Percentiles rank a stretch among this genome's conserved stretches.
These are phyloP conservation scores for Rhizophagus prolifer DNA, from an alignment of 192 early-diverging fungal species.

Conservation along the genomic window DNA sequence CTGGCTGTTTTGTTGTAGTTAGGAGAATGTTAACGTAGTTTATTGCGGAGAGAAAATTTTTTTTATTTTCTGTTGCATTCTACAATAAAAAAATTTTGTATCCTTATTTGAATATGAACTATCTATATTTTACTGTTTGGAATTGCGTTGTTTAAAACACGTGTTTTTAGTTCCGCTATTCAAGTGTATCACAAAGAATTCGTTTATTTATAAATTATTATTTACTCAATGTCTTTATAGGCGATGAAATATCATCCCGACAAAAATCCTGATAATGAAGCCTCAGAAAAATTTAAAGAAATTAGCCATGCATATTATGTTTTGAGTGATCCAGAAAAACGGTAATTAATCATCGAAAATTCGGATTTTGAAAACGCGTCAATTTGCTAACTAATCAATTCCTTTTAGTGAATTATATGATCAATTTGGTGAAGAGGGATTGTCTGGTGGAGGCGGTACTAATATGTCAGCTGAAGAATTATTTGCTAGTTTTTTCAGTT, in stretches of 20 bases:
- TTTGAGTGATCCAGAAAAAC: conserved; percentile 74
- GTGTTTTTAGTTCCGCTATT: not conserved
- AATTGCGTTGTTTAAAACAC: not conserved
- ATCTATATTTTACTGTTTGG: not conserved
- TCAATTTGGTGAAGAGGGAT: conserved; percentile 86
- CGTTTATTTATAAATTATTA: not conserved
- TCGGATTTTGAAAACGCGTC: not conserved
- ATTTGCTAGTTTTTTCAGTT: conserved; percentile 84
- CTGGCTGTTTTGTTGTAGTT: not conserved
- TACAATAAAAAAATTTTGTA: no score
- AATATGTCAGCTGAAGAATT: conserved; percentile 81
- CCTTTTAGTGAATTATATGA: conserved; percentile 77
- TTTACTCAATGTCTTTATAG: conserved; percentile 23
- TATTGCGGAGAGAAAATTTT: no score
- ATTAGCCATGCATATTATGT: conserved; percentile 89
- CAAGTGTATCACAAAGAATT: not conserved
- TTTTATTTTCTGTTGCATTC: no score
- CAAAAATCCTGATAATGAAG: conserved; percentile 66
- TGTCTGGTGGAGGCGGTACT: conserved; percentile 58
- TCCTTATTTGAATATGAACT: not conserved
- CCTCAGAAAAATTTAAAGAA: conserved; percentile 81
- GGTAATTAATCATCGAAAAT: conserved; percentile 1
- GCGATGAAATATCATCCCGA: conserved; percentile 81
- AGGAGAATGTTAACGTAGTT: not conserved
- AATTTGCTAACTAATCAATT: not conserved